Evolutionary conservation across 2,329 filamentous ascomycete genomes (phyloP).

Genomic region (Trichoderma afroharzianum): DNA sequence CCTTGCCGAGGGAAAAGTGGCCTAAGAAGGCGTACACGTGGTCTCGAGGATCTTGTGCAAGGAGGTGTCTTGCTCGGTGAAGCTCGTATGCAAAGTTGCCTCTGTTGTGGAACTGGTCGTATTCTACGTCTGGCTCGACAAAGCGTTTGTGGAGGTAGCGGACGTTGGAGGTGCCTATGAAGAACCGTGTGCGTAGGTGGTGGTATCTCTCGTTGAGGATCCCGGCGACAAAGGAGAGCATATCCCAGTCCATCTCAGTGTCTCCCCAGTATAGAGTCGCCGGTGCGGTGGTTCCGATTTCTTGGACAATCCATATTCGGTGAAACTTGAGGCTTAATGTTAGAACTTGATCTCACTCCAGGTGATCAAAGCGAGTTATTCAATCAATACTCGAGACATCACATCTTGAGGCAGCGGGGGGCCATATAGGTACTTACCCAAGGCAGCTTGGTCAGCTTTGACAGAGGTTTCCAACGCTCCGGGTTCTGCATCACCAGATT

Average conservation of each 20-base stretch:
- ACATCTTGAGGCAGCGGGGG: background rate
- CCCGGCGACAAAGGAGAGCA: conserved; percentile 29
- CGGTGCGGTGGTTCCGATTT: conserved; percentile 33
- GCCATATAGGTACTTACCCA: conserved; percentile 30
- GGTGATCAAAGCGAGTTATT: background rate
- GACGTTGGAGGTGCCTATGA: conserved; percentile 32
- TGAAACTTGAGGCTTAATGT: conserved; percentile 28
- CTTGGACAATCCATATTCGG: conserved; percentile 37
- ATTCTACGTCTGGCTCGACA: conserved; percentile 29
- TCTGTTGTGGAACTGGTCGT: conserved; percentile 30
- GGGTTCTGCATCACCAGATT: conserved; percentile 27
- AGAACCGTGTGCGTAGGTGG: conserved; percentile 29
- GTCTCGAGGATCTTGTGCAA: conserved; percentile 32
- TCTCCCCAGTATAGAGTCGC: conserved; percentile 36
- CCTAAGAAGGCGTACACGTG: conserved; percentile 36
- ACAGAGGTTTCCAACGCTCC: conserved; percentile 31
- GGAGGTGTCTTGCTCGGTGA: conserved; percentile 33
- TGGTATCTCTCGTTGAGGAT: conserved; percentile 34
- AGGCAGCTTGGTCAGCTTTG: conserved; percentile 30
- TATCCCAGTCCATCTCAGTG: conserved; percentile 32
- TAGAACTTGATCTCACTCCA: background rate
- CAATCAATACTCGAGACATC: background rate
- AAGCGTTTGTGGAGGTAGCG: conserved; percentile 33
- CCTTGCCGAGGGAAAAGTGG: conserved; percentile 31
- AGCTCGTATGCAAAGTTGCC: conserved; percentile 36